Evolutionary conservation across 306 rosid species (phyloP), one percentile per base, ranked within the genome.

Genomic region (Dryas alaskensis): DNA sequence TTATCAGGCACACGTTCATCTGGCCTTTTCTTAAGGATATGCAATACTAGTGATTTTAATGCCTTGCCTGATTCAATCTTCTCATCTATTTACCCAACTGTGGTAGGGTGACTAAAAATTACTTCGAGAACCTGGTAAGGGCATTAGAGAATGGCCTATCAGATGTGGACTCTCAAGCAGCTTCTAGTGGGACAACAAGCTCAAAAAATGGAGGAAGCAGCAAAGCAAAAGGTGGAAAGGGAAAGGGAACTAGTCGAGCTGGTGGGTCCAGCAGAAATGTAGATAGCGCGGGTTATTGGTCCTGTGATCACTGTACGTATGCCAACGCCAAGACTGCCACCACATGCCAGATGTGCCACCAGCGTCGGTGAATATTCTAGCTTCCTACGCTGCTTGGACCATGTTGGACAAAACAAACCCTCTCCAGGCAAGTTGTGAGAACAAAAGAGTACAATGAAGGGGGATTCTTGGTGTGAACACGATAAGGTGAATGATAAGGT

Each of bases 91-190:
- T 37, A 7, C 65, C 14, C 65, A 40, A 39, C 0, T 39, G 74
- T 75, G 61, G 69, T 80, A 4, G 70, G 68, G 59, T 65, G 53
- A 65, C 70, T 44, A 65, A 65, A 65, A 54, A 8, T 7, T 78
- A 78, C 77, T 83, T 83, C 51, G 68, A 84, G 85, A 86, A 84
- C 70, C 70, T 88, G 80, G 90, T 88, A 25, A 75, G 76, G 40
- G 90, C 93, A 31, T 79, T 88, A 76, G 93, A 88, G 82, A 85
- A 86, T 62, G 87, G 87, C 59, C 76, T 88, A 46, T 37, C 89
- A 8, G 90, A 86, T 76, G 90, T 88, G 74, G 70, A 31, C 31
- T 45, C 43, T 44, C 45, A 62, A 25, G 63, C 27, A 17, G 53
- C 53, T 65, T 10, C 31, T 31, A 10, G 69, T 43, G 39, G 27